Evolutionary conservation across 495 filamentous ascomycete species (phyloP).

Genomic region (Aspergillus olivimuriae): DNA sequence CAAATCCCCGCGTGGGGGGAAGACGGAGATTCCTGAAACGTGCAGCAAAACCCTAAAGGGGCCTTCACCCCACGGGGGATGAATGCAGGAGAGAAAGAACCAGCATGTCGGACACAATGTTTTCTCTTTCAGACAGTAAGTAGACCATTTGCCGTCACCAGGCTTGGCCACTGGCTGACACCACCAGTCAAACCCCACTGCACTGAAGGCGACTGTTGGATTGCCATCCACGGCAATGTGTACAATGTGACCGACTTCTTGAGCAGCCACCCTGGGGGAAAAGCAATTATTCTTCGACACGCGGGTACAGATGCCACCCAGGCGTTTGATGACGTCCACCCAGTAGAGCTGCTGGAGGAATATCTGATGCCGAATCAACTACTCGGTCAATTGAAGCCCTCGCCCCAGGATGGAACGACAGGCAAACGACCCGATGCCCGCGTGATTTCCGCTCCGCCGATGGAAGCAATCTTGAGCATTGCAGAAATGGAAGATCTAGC

Average conservation of each 20-base stretch:
- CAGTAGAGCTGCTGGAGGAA: conserved; percentile 77
- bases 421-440: conserved; percentile 23
- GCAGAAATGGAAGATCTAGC: conserved; percentile 66
- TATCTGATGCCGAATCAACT: conserved; percentile 43
- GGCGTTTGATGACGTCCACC: conserved; percentile 88
- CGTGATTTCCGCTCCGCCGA: conserved; percentile 62
- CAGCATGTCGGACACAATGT: neutral
- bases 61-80: too few species aligned
- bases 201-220: conserved; percentile 73
- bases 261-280: conserved; percentile 76
- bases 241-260: conserved; percentile 88
- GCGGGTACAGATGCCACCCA: conserved; percentile 83
- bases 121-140: neutral
- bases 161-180: neutral
- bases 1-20: neutral
- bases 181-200: neutral
- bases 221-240: conserved; percentile 76
- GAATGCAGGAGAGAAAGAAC: neutral
- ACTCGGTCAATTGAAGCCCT: neutral
- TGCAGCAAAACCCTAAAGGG: neutral
- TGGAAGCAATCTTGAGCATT: conserved; percentile 72
- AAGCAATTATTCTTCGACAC: conserved; percentile 76
- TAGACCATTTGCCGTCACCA: too few species aligned
- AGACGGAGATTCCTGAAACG: neutral
- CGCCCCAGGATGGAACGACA: neutral